phyloP scores from a whole-genome alignment of 2,329 filamentous ascomycete species.

The Tolypocladium guangdongense region DNA sequence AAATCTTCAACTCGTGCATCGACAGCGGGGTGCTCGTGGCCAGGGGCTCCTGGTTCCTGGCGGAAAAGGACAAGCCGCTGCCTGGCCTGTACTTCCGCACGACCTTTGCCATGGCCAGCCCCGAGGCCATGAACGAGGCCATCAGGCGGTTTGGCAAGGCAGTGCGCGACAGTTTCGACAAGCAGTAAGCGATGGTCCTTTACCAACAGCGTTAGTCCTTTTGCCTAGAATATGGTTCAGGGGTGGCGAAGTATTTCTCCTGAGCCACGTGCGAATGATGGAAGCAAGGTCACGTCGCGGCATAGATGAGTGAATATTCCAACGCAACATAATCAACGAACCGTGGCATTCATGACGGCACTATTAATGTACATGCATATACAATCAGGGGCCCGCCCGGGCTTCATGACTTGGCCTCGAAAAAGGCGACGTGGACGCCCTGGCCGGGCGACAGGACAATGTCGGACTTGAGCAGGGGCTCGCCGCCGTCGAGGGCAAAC shows the following conservation, averaged over 20 bases:
- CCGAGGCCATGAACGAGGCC: slow-evolving; percentile 58
- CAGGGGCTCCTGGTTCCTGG: slow-evolving; percentile 83
- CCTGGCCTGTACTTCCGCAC: slow-evolving; percentile 75
- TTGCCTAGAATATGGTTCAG: no score
- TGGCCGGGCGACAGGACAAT: slow-evolving; percentile 49
- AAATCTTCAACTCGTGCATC: slow-evolving; percentile 71
- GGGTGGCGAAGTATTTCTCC: neutral
- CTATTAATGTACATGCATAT: neutral
- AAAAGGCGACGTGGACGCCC: slow-evolving; percentile 48
- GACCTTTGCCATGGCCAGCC: slow-evolving; percentile 75
- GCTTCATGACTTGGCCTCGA: slow-evolving; percentile 25
- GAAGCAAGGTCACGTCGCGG: neutral
- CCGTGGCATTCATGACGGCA: neutral
- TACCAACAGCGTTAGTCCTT: no score
- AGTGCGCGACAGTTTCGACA: slow-evolving; percentile 46
- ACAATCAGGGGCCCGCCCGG: neutral
- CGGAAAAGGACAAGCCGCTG: slow-evolving; percentile 50
- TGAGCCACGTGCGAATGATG: neutral
- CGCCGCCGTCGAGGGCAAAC: slow-evolving; percentile 40
- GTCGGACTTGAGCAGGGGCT: slow-evolving; percentile 44
- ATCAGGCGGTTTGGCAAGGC: slow-evolving; percentile 68
- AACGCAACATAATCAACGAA: neutral
- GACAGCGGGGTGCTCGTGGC: slow-evolving; percentile 70
- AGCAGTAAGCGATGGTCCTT: slow-evolving; percentile 11
- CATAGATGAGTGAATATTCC: neutral